Conservation (phyloP, 1,284 basidiomycete genomes). For the Meira nashicola region DNA sequence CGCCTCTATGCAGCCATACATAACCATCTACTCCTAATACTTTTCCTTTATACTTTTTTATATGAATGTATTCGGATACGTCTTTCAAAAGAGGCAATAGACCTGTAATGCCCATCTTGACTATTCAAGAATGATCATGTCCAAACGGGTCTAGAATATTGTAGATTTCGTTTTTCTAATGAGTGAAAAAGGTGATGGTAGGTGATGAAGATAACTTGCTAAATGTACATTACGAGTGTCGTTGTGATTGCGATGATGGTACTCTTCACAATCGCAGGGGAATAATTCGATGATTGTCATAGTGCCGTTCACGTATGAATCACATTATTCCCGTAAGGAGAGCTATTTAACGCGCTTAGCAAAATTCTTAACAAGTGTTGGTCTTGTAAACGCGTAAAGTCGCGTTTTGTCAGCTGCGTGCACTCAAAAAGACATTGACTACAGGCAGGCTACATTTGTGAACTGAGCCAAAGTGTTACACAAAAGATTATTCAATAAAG, state of each 20-base stretch:
- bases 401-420: too few species aligned
- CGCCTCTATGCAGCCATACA: conserved; percentile 95
- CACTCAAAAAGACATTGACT: too few species aligned
- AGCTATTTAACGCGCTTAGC: too few species aligned
- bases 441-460: too few species aligned
- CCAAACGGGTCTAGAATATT: too few species aligned
- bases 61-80: conserved; percentile 56
- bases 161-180: neutral
- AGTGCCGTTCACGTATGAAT: too few species aligned
- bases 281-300: too few species aligned
- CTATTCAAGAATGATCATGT: neutral
- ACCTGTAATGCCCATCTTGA: conserved; percentile 73
- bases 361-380: too few species aligned
- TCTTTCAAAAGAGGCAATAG: conserved; percentile 86
- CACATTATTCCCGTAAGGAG: too few species aligned
- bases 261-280: neutral
- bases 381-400: too few species aligned
- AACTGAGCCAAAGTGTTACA: too few species aligned
- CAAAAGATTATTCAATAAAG: too few species aligned
- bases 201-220: neutral
- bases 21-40: conserved; percentile 77
- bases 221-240: neutral
- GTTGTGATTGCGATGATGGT: neutral
- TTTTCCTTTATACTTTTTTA: conserved; percentile 35
- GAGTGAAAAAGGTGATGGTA: neutral